Evolutionary conservation across 208 protist species (phyloP).

Genomic region (Acanthamoeba royreba): DNA sequence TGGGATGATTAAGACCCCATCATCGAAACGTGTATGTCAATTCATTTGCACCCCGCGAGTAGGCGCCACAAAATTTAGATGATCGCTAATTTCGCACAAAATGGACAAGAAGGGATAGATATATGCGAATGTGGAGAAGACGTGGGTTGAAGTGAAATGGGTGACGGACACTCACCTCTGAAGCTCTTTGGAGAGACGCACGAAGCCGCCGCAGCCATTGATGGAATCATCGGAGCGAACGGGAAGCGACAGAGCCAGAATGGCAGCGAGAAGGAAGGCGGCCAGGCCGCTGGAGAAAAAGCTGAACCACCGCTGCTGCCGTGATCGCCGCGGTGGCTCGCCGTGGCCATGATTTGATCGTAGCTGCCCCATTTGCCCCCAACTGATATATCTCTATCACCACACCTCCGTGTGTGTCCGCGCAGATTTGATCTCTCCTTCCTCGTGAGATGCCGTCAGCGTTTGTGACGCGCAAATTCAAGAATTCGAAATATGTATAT

Average conservation of each 20-base stretch:
- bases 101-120: background rate
- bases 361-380: too few species aligned
- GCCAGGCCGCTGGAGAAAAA: background rate
- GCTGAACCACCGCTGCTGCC: background rate
- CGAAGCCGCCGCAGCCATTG: constrained; percentile 15
- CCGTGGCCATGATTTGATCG: too few species aligned
- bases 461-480: too few species aligned
- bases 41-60: too few species aligned
- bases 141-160: background rate
- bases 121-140: background rate
- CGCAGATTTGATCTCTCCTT: too few species aligned
- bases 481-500: too few species aligned
- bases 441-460: too few species aligned
- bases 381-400: too few species aligned
- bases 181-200: constrained; percentile 26
- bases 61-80: background rate
- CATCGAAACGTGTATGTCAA: too few species aligned
- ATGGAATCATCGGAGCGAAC: constrained; percentile 15
- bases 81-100: background rate
- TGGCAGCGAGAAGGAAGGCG: background rate
- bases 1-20: too few species aligned
- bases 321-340: background rate
- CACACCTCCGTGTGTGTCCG: too few species aligned
- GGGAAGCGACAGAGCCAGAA: background rate
- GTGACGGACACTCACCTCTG: background rate